Conservation (phyloP, 2,329 filamentous ascomycete species). For the Microdochium paspali region DNA sequence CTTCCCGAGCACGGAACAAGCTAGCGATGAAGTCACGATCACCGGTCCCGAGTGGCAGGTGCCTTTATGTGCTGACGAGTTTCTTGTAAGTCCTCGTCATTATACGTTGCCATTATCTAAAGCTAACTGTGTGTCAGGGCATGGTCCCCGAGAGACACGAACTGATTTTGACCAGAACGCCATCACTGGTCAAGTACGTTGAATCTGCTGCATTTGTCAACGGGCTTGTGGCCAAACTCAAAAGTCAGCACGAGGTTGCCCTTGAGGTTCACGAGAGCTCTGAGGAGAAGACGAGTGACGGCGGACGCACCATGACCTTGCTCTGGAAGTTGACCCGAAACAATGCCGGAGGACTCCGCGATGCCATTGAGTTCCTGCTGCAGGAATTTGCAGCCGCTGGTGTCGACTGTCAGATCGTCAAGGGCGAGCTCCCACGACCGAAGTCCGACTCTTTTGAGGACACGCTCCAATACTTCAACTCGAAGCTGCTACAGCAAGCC, state of each 20-base stretch:
- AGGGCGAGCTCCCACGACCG: conserved; percentile 92
- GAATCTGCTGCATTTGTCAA: conserved; percentile 71
- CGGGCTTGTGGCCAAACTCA: conserved; percentile 75
- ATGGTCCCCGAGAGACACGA: conserved; percentile 98
- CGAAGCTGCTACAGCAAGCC: conserved; percentile 89
- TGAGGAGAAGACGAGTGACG: conserved; percentile 48
- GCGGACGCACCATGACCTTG: conserved; percentile 50
- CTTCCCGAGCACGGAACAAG: conserved; percentile 94
- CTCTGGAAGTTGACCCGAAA: conserved; percentile 87
- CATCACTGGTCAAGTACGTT: conserved; percentile 71
- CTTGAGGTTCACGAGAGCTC: conserved; percentile 62
- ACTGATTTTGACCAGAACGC: conserved; percentile 68
- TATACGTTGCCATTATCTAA: not conserved
- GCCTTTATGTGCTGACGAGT: conserved; percentile 90
- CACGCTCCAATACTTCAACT: conserved; percentile 92
- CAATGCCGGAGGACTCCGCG: conserved; percentile 88
- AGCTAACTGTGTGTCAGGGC: conserved; percentile 43
- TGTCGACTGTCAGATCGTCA: conserved; percentile 81
- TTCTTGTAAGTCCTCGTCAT: conserved; percentile 51
- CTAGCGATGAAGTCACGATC: conserved; percentile 91
- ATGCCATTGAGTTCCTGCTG: conserved; percentile 91
- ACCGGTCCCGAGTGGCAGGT: conserved; percentile 98
- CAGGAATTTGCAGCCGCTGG: conserved; percentile 76
- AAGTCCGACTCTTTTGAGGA: conserved; percentile 99
- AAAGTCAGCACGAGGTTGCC: conserved; percentile 85